Evolutionary conservation across 257 asterid species (phyloP).

Genomic region (Echium plantagineum): DNA sequence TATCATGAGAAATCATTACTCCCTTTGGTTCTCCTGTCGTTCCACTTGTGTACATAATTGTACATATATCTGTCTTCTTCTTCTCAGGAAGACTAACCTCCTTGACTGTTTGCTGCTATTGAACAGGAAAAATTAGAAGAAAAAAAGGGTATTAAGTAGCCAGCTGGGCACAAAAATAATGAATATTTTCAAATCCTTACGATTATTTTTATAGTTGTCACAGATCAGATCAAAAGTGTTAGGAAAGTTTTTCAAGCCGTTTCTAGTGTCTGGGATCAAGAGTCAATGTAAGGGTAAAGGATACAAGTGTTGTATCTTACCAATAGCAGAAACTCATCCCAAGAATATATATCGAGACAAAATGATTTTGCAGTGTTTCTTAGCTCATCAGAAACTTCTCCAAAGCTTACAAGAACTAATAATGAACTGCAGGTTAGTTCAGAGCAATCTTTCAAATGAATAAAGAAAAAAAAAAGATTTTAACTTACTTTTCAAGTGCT

Average conservation of each 20-base stretch:
- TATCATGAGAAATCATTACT: constrained; percentile 58
- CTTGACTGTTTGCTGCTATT: constrained; percentile 40
- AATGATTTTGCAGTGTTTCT: constrained; percentile 36
- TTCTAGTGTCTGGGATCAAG: too few relatives aligned
- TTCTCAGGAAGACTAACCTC: constrained; percentile 43
- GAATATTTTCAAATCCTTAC: neutral
- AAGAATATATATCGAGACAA: constrained; percentile 43
- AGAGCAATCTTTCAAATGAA: neutral
- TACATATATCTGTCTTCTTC: constrained; percentile 52
- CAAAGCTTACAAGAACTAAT: constrained; percentile 68
- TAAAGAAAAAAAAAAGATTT: neutral
- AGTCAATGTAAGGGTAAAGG: neutral
- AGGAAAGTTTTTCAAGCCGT: neutral
- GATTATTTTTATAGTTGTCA: neutral
- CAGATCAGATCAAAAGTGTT: neutral
- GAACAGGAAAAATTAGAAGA: neutral
- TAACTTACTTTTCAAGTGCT: constrained; percentile 54
- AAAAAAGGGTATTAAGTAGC: neutral
- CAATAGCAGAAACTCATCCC: constrained; percentile 74
- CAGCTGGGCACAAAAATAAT: neutral
- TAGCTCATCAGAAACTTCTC: constrained; percentile 41
- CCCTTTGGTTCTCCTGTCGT: constrained; percentile 90
- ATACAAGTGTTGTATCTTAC: constrained; percentile 20
- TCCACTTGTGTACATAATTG: constrained; percentile 86
- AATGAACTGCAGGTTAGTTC: constrained; percentile 4